Conservation (phyloP, 768 basidiomycete species). For the Suillus hirtellus region DNA sequence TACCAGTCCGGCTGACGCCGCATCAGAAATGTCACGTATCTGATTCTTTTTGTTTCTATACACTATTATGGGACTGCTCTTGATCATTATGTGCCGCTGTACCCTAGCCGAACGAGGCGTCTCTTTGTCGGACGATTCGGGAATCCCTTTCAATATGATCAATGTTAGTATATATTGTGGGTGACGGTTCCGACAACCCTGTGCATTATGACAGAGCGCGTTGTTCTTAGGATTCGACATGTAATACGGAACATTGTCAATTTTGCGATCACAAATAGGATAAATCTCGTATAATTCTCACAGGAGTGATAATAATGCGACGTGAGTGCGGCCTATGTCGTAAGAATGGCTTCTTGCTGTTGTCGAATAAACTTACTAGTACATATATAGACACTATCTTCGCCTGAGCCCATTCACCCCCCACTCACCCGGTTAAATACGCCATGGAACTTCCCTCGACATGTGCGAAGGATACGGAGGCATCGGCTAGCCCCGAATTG, state of each 20-base stretch:
- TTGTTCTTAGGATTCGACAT: background rate
- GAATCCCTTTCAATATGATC: background rate
- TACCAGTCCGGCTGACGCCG: no score
- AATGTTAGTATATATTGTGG: background rate
- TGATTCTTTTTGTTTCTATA: background rate
- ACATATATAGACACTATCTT: background rate
- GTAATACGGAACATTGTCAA: background rate
- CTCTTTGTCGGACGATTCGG: background rate
- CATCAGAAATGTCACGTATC: background rate
- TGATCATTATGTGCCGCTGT: background rate
- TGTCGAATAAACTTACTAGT: background rate
- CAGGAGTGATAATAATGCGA: no score
- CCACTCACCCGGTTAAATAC: background rate
- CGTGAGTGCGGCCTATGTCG: no score
- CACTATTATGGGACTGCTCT: background rate
- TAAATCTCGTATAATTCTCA: background rate
- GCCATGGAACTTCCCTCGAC: background rate
- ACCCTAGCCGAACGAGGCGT: background rate
- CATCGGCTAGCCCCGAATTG: background rate
- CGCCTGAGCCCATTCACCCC: no score
- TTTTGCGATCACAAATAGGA: no score
- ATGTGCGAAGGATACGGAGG: background rate
- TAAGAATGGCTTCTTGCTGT: background rate
- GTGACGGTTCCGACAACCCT: background rate
- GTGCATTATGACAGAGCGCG: background rate